Evolutionary conservation across 2,329 filamentous ascomycete species (phyloP), one percentile per base, ranked within the genome.

Genomic region (Phialemoniopsis sp.): DNA sequence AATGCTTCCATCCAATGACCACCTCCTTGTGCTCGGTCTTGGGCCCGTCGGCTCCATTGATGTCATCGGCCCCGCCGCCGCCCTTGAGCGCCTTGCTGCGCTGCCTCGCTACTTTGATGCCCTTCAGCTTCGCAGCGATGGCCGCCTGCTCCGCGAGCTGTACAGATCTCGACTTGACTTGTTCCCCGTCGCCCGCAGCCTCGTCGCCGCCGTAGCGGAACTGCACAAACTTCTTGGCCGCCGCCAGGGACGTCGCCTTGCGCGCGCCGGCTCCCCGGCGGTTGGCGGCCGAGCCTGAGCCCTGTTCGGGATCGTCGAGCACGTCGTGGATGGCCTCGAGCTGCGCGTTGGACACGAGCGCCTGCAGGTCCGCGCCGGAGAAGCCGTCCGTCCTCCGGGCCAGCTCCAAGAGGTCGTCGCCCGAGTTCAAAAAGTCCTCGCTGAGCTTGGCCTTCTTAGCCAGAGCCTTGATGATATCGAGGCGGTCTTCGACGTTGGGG

Each of bases 321-420:
- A 94, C 82, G 50, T 96, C 90, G 57, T 98, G 93, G 47, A 98
- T 96, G 19, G 93, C 93, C 66, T 97, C 91, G 6, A 98, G 76
- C 59, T 98, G 93, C 1, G 93, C 90, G 50, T 98, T 98, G 53
- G 95, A 96, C 32, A 97, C 82, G 7, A 98, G 76, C 0, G 91
- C 93, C 60, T 98, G 93, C 4, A 98, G 70, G 64, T 98, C 93
- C 2, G 93, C 93, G 12, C 93, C 93, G 0, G 88, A 93, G 60
- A 94, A 96, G 9, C 93, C 93, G 43, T 93, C 85, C 0, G 91
- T 97, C 13, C 80, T 72, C 13, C 69, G 70, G 0, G 89, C 91
- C 17, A 98, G 78, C 45, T 90, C 87, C n/a, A 66, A 67, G 21
- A 95, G 62, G 8, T 72, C 74, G 12, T 70, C 68, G 16, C 72